A percentile compares a stretch with the other conserved stretches of the same genome.
Evolutionary conservation across 441 rosid species (phyloP).

Genomic region (Cnidoscolus chayamansa): DNA sequence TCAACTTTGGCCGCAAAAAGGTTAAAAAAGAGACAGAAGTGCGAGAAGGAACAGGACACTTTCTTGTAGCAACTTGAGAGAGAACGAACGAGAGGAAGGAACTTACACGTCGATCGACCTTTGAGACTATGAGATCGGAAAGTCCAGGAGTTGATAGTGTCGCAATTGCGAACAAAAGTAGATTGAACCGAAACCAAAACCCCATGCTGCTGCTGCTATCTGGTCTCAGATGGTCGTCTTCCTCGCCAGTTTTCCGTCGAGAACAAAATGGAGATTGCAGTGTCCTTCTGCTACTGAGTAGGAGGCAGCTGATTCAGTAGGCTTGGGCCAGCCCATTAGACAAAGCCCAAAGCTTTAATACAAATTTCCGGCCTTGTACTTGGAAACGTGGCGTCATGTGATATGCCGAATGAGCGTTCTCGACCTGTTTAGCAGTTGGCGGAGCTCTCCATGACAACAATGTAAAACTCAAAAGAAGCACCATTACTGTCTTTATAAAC

Average conservation of each 20-base stretch:
- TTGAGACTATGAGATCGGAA: constrained; percentile 82
- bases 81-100: constrained; percentile 6
- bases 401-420: no score
- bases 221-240: not conserved
- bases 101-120: constrained; percentile 90
- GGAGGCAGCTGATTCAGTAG: not conserved
- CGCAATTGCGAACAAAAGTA: constrained; percentile 38
- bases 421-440: no score
- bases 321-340: no score
- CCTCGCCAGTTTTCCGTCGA: constrained; percentile 4
- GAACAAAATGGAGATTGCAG: not conserved
- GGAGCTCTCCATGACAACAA: no score
- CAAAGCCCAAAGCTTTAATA: no score
- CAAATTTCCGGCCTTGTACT: no score
- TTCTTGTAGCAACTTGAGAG: not conserved
- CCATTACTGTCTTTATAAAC: no score
- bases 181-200: constrained; percentile 29
- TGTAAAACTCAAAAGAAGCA: no score
- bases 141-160: constrained; percentile 49
- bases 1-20: not conserved
- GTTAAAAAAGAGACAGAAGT: not conserved
- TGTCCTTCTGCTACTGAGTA: not conserved
- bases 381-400: no score
- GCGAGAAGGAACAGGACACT: not conserved
- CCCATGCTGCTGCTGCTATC: constrained; percentile 31